Conservation (phyloP, 345 rosid species). For the Linum lewisii region DNA sequence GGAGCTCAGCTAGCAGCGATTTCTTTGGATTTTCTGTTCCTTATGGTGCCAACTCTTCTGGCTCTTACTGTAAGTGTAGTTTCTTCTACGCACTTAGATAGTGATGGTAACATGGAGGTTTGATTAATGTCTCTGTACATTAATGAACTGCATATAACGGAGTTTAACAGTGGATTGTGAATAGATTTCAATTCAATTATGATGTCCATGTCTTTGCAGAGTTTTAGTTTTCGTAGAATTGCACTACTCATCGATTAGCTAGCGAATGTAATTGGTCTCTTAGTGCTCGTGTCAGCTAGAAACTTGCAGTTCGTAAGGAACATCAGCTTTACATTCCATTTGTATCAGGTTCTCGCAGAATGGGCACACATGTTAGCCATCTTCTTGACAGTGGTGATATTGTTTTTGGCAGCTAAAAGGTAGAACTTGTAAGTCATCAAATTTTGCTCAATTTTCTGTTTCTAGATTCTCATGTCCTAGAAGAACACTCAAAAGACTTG, state of each 20-base stretch:
- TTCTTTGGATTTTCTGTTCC: constrained; percentile 49
- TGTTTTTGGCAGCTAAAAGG: constrained; percentile 50
- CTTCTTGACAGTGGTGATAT: constrained; percentile 26
- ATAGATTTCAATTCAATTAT: background rate
- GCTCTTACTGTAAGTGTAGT: constrained; percentile 52
- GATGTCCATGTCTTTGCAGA: background rate
- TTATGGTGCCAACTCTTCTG: constrained; percentile 51
- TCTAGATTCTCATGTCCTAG: background rate
- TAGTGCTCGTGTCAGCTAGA: background rate
- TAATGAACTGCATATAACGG: background rate
- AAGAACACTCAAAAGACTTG: background rate
- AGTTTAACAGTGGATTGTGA: background rate
- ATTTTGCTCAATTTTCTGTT: constrained; percentile 3
- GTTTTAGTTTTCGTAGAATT: background rate
- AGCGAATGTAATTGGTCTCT: background rate
- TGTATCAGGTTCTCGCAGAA: constrained; percentile 59
- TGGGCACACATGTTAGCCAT: constrained; percentile 43
- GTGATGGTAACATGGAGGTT: no score
- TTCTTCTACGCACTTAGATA: background rate
- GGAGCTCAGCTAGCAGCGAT: constrained; percentile 32
- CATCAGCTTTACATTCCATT: background rate
- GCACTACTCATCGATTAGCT: background rate
- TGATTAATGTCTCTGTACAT: no score
- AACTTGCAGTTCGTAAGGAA: background rate
- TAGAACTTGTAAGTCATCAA: constrained; percentile 40